phyloP scores from a whole-genome alignment of 345 rosid genomes.

The Excoecaria cochinchinensis region DNA sequence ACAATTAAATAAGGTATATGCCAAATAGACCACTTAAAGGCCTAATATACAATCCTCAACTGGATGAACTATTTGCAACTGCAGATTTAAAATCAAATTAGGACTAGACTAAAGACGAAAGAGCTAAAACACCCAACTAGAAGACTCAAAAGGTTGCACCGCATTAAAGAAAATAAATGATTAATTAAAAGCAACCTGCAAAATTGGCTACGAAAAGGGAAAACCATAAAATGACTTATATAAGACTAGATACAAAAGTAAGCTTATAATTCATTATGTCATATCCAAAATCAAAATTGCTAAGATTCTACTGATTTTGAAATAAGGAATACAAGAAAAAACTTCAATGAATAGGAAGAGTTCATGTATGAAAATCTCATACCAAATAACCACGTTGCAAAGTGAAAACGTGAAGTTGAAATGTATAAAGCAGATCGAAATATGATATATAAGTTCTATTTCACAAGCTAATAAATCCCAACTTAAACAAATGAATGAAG shows the following conservation, averaged over 20 bases:
- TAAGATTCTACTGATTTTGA: not conserved
- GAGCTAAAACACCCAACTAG: no score
- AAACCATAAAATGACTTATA: not conserved
- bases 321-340: not conserved
- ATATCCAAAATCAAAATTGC: not conserved
- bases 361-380: not conserved
- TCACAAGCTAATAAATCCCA: not conserved
- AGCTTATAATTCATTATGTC: not conserved
- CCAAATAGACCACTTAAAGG: not conserved
- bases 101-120: not conserved
- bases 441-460: not conserved
- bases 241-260: not conserved
- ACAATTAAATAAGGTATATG: not conserved
- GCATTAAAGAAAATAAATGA: no score
- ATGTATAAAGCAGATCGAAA: not conserved
- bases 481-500: not conserved
- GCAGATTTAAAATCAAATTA: not conserved
- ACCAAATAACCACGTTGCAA: not conserved
- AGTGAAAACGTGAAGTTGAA: not conserved
- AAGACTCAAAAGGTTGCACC: no score
- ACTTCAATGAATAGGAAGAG: not conserved
- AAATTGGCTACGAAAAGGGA: not conserved
- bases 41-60: not conserved
- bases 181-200: not conserved
- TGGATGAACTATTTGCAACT: not conserved